Conservation (phyloP, 441 rosid genomes). For the Gossypium lobatum region DNA sequence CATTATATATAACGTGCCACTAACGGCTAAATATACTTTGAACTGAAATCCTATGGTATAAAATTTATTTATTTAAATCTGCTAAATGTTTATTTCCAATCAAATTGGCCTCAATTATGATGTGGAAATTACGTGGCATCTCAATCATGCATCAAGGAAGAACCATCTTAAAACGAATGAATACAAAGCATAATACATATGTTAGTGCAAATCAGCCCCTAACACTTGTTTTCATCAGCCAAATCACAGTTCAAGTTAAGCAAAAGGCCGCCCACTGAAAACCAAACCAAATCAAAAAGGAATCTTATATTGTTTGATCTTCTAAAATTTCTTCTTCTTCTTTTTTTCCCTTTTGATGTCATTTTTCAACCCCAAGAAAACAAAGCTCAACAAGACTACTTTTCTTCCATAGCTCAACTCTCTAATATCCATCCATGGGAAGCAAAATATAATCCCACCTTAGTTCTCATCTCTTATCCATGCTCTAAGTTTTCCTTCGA, state of each 20-base stretch:
- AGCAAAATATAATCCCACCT: conserved; percentile 13
- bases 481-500: conserved; percentile 30
- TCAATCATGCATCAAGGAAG: not conserved
- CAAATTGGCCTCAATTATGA: not conserved
- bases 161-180: not conserved
- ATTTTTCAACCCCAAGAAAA: not conserved
- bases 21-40: not conserved
- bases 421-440: conserved; percentile 28
- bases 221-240: conserved; percentile 14
- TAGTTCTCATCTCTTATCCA: conserved; percentile 11
- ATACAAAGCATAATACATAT: not conserved
- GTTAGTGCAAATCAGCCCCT: conserved; percentile 28
- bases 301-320: conserved; percentile 19
- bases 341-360: not conserved
- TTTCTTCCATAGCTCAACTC: conserved; percentile 24
- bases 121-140: not conserved
- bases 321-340: conserved; percentile 7
- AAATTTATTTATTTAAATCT: not conserved
- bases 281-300: conserved; percentile 10
- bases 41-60: not conserved
- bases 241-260: conserved; percentile 2
- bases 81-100: not conserved
- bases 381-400: conserved; percentile 5
- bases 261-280: conserved; percentile 19
- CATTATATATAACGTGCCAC: not conserved